Evolutionary conservation across 164 flowering plant species (phyloP).

Genomic region (Taxillus chinensis): DNA sequence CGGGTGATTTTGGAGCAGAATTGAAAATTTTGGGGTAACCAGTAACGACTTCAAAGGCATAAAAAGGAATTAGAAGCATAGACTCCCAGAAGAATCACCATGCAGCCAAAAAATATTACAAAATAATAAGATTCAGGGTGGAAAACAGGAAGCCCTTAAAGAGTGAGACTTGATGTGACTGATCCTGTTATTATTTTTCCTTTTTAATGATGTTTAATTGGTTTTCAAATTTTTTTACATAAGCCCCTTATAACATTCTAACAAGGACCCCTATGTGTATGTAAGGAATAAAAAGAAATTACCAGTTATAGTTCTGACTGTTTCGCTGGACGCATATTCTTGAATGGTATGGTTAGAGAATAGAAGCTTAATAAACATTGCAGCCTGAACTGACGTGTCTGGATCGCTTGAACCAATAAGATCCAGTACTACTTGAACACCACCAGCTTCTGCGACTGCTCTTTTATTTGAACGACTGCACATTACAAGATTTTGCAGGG

Average conservation of each 20-base stretch:
- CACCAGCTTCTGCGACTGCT: constrained; percentile 99
- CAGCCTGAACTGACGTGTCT: constrained; percentile 94
- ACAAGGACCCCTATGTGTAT: neutral
- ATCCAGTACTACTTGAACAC: constrained; percentile 92
- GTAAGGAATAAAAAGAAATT: constrained; percentile 8
- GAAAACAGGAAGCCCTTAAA: no score
- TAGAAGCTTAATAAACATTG: constrained; percentile 87
- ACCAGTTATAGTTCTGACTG: constrained; percentile 96
- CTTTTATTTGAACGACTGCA: constrained; percentile 89
- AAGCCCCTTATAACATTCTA: neutral
- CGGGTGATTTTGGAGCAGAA: no score
- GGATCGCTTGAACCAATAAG: constrained; percentile 84
- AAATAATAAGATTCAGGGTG: no score
- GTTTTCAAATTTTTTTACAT: neutral
- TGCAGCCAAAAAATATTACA: no score
- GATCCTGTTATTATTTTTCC: no score
- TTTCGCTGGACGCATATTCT: constrained; percentile 97
- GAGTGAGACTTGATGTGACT: no score
- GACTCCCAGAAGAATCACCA: no score
- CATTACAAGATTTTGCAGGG: constrained; percentile 97
- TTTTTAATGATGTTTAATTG: no score
- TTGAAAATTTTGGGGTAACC: no score
- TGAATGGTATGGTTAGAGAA: constrained; percentile 93
- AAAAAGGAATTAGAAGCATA: no score
- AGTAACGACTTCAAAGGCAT: no score